Evolutionary conservation across 208 protist genomes (phyloP), one percentile per base, ranked within the genome.

Genomic region (Acanthamoeba lenticulata): DNA sequence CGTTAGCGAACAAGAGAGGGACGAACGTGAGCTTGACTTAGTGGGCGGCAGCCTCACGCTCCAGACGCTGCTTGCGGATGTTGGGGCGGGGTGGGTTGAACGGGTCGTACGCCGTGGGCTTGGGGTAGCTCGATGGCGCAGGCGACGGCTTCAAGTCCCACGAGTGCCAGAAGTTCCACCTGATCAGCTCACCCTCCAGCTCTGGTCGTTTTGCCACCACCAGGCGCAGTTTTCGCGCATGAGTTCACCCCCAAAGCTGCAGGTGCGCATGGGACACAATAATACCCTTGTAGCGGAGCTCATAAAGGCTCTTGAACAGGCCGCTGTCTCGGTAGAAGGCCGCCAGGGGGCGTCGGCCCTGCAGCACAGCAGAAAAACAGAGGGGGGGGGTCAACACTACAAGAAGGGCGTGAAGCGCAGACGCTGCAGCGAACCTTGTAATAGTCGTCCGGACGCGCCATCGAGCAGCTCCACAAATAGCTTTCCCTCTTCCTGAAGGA

Each of bases 81-180:
- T 74, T 74, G 65, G 65, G 65, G 36, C 65, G 65, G 32, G 65
- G 4, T 32, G 65, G 65, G 36, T 74, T 74, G 65, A 74, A 32
- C n/a, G 65, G 65, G 65, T 74, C 65, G 65, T 74, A 74, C 65
- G 32, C 38, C 29, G 65, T 19, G 36, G 65, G 65, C 65, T 74
- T 74, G 65, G 65, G 65, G 36, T 74, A 74, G 65, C 36, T 7
- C n/a, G 36, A 24, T 9, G 29, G 17, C n/a, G 15, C 21, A 21
- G 34, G 6, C 34, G 34, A 44, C 29, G 65, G 65, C 34, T 74
- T 74, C 21, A 74, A 32, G 36, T 74, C 65, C 65, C 65, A 74
- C 65, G 65, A 74, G n/a, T 74, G 65, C 65, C 65, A 74, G 65
- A 34, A 15, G 65, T 42, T 74, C 65, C 65, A 74, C 65, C 65